Conservation (phyloP, 805 yeast species). For the Lipomyces lipofer region DNA sequence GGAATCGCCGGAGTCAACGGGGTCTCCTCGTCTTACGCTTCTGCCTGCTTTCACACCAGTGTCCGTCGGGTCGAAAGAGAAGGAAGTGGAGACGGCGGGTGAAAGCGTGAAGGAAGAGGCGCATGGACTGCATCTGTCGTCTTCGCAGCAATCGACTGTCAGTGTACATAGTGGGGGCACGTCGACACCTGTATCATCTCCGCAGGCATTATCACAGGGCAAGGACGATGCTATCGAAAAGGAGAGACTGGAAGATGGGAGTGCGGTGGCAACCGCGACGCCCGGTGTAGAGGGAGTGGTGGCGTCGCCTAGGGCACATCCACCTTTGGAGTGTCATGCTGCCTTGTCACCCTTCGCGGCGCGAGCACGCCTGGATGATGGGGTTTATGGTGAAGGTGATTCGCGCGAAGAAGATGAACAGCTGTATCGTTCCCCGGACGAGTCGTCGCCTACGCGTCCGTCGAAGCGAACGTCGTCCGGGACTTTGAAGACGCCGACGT, state of each 20-base stretch:
- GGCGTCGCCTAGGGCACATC: conserved; percentile 15
- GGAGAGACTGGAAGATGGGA: not conserved
- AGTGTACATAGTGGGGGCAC: not conserved
- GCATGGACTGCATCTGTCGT: no score
- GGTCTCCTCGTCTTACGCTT: conserved; percentile 8
- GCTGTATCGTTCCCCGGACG: not conserved
- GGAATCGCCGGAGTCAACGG: not conserved
- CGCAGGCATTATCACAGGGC: not conserved
- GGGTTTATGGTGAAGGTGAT: no score
- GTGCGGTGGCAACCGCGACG: not conserved
- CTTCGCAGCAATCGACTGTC: not conserved
- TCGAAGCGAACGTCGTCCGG: conserved; percentile 25
- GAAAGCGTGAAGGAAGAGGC: no score
- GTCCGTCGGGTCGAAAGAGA: not conserved
- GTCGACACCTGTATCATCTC: conserved; percentile 10
- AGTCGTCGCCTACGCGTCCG: conserved; percentile 7
- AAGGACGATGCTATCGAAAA: not conserved
- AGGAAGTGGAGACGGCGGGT: not conserved
- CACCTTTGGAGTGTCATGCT: conserved; percentile 2
- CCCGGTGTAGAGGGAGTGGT: not conserved
- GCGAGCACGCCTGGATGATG: not conserved
- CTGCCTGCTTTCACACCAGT: conserved; percentile 17
- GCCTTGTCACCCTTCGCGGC: conserved; percentile 6
- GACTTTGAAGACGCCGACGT: conserved; percentile 12
- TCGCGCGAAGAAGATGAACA: not conserved